These are phyloP conservation scores for Solanum medicagineum DNA, from an alignment of 257 asterid species.

Conservation along the genomic window DNA sequence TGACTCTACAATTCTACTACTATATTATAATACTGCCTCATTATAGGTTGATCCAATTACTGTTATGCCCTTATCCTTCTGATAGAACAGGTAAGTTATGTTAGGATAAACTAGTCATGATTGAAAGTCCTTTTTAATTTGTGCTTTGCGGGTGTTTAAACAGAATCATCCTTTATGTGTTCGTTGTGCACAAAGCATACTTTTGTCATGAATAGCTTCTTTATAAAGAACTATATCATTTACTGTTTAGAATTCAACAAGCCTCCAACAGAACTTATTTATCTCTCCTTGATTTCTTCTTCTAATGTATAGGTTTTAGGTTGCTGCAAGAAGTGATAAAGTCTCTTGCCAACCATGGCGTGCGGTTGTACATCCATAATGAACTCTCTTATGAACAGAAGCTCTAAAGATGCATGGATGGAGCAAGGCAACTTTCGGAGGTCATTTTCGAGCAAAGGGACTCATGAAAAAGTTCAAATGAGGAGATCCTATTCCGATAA, in stretches of 20 bases:
- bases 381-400: slow-evolving; percentile 16
- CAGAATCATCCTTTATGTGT: slow-evolving; percentile 20
- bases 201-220: slow-evolving; percentile 18
- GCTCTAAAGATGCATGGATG: slow-evolving; percentile 11
- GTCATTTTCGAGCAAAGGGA: background rate
- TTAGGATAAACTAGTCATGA: background rate
- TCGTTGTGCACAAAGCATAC: slow-evolving; percentile 40
- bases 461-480: background rate
- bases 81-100: background rate
- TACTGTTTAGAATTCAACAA: slow-evolving; percentile 4
- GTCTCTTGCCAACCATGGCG: slow-evolving; percentile 23
- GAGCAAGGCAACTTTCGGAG: slow-evolving; percentile 18
- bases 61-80: background rate
- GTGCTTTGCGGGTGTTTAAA: slow-evolving; percentile 6
- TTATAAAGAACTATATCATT: slow-evolving; percentile 7
- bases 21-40: background rate
- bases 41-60: background rate
- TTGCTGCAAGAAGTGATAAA: background rate
- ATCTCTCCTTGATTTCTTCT: background rate
- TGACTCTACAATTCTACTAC: background rate
- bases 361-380: slow-evolving; percentile 14
- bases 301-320: background rate
- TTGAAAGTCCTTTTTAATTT: background rate
- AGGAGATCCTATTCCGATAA: slow-evolving; percentile 20
- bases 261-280: background rate